Percentiles rank a stretch among this genome's conserved stretches.
Conservation (phyloP, 257 asterid species). For the Lycium barbarum region DNA sequence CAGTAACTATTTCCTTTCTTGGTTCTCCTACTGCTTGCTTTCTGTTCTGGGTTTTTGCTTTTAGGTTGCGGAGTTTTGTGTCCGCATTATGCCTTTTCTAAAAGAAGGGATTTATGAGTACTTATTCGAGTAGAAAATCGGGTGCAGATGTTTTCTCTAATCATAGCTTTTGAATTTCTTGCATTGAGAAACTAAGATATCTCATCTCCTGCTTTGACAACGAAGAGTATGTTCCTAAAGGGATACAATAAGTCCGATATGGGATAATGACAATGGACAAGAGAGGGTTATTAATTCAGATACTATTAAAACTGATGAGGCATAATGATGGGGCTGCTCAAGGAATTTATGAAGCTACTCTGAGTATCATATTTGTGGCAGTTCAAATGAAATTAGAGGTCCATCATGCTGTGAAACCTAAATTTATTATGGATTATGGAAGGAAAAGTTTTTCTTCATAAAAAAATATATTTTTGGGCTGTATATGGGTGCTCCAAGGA, state of each 20-base stretch:
- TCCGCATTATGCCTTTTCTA: neutral
- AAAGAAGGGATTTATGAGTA: neutral
- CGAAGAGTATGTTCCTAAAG: neutral
- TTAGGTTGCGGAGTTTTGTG: neutral
- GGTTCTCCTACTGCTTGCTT: neutral
- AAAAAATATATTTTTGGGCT: neutral
- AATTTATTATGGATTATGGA: conserved; percentile 10
- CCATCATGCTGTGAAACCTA: neutral
- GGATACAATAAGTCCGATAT: neutral
- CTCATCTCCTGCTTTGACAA: neutral
- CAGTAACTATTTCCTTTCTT: neutral
- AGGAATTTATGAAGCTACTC: conserved; percentile 14
- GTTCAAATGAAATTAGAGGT: conserved; percentile 12
- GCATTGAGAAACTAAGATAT: conserved; percentile 2
- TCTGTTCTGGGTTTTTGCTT: neutral
- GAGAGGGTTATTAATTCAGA: neutral
- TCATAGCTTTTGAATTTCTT: neutral
- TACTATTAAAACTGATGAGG: neutral
- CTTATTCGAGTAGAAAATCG: neutral
- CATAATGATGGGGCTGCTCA: neutral
- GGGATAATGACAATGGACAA: neutral
- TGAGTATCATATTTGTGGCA: neutral
- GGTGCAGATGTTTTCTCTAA: neutral
- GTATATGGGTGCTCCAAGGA: conserved; percentile 18
- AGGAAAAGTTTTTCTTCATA: neutral